Evolutionary conservation across 192 early-diverging fungal genomes (phyloP), one percentile per base, ranked within the genome.

Genomic region (Spizellomyces punctatus): DNA sequence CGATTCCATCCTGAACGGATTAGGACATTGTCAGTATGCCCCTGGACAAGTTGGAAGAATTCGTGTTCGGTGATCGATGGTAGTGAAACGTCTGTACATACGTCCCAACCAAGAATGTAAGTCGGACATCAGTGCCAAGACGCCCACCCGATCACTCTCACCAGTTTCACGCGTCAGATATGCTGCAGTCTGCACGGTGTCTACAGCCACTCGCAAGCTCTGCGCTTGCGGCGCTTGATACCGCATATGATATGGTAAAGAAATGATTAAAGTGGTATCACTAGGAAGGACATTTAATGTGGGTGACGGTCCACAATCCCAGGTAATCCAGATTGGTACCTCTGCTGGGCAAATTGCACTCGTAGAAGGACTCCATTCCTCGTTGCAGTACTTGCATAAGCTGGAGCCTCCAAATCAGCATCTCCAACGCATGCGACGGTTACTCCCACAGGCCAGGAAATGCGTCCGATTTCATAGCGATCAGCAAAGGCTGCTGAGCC

Each of bases 161-260:
- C 50, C 50, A n/a, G 4, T 54, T 19, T 54, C 14, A 12, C 17
- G 50, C 0, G 50, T 36, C 27, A 36, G 17, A 19, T 54, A 54
- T 54, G 50, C 50, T 19, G 12, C 14, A 19, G 17, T 54, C 50
- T 54, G 50, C 12, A 54, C 50, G 14, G 50, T 19, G 14, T n/a
- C 14, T 12, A 54, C 50, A n/a, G 50, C 14, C 17, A n/a, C 17
- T 19, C 14, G 12, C 17, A 12, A 19, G 1, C 50, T 19, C 17
- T 12, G 12, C 50, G 50, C 14, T 12, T 54, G 12, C 14, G 50
- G 50, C 50, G 50, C 14, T 19, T 54, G 50, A 54, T 54, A 54
- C 17, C 50, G 12, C 50, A 54, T 54, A 54, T 54, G 50, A 36
- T 54, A 54, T 54, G 50, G 50, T 12, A 54, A 54, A n/a, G 50